Conservation (phyloP, 495 filamentous ascomycete genomes). For the Xylaria scruposa region DNA sequence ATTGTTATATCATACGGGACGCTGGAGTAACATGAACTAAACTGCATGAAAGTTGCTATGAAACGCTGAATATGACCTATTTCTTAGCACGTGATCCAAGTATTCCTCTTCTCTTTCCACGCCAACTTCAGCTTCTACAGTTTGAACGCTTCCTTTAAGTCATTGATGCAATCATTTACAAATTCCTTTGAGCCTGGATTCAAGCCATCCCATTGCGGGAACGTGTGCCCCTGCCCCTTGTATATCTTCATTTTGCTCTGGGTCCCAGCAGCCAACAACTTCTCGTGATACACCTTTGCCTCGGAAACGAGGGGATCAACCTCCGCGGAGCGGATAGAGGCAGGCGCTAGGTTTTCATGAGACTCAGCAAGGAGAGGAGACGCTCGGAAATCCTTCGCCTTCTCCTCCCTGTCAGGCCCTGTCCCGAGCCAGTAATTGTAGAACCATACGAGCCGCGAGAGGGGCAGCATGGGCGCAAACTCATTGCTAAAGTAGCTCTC, state of each 20-base stretch:
- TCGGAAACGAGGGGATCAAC: conserved; percentile 46
- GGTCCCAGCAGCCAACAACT: conserved; percentile 40
- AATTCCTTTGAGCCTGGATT: conserved; percentile 42
- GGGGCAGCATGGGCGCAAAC: conserved; percentile 46
- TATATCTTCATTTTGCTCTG: conserved; percentile 46
- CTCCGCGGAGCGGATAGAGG: conserved; percentile 42
- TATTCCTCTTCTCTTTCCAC: background rate
- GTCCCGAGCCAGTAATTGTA: conserved; percentile 48
- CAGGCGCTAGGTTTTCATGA: conserved; percentile 43
- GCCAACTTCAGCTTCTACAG: background rate
- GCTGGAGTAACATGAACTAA: background rate
- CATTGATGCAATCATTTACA: conserved; percentile 41
- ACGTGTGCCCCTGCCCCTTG: conserved; percentile 46
- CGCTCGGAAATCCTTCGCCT: conserved; percentile 40
- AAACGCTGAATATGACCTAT: background rate
- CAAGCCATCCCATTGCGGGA: conserved; percentile 45
- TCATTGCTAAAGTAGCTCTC: conserved; percentile 45
- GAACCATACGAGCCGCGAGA: conserved; percentile 47
- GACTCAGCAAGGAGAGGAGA: conserved; percentile 47
- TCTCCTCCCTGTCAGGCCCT: conserved; percentile 36
- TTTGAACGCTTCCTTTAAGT: conserved; percentile 40
- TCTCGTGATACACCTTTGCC: conserved; percentile 45
- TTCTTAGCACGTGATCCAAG: background rate
- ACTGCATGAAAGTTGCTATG: background rate
- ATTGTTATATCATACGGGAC: background rate